Evolutionary conservation across 2,329 filamentous ascomycete species (phyloP).

Genomic region (Emmonsiellopsis sp.): DNA sequence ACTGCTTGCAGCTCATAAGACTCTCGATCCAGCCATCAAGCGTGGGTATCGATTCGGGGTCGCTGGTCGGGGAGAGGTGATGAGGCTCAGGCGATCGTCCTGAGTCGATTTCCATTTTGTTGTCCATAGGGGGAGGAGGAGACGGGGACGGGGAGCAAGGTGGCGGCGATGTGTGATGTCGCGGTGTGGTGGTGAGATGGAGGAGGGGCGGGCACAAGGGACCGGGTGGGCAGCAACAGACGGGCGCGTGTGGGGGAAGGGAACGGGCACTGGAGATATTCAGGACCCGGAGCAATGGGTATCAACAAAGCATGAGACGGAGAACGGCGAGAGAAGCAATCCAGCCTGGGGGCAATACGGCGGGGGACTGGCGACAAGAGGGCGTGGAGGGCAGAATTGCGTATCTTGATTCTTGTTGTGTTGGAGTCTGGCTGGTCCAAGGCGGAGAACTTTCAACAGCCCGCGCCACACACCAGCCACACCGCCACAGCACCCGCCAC

Average conservation of each 20-base stretch:
- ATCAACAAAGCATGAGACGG: constrained; percentile 10
- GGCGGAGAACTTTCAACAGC: background rate
- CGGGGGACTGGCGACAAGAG: too few relatives aligned
- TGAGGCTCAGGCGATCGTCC: constrained; percentile 72
- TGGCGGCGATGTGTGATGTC: constrained; percentile 2
- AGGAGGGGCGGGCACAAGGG: constrained; percentile 6
- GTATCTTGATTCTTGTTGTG: background rate
- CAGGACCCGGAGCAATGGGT: constrained; percentile 1
- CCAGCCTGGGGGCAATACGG: too few relatives aligned
- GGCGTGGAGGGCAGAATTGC: background rate
- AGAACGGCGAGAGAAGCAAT: too few relatives aligned
- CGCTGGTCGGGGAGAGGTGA: constrained; percentile 65
- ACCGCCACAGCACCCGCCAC: background rate
- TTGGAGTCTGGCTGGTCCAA: background rate
- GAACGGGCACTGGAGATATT: background rate
- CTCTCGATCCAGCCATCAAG: constrained; percentile 98
- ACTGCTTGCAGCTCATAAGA: constrained; percentile 97
- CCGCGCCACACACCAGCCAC: background rate
- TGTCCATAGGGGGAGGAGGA: constrained; percentile 60
- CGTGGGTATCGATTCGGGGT: constrained; percentile 83
- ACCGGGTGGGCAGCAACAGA: constrained; percentile 6
- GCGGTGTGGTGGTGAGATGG: constrained; percentile 5
- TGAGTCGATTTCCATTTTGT: constrained; percentile 94
- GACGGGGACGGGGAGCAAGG: constrained; percentile 10
- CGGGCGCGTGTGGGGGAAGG: background rate